Evolutionary conservation across 2,329 filamentous ascomycete genomes (phyloP), one percentile per base, ranked within the genome.

Genomic region (Cytospora leucostoma): DNA sequence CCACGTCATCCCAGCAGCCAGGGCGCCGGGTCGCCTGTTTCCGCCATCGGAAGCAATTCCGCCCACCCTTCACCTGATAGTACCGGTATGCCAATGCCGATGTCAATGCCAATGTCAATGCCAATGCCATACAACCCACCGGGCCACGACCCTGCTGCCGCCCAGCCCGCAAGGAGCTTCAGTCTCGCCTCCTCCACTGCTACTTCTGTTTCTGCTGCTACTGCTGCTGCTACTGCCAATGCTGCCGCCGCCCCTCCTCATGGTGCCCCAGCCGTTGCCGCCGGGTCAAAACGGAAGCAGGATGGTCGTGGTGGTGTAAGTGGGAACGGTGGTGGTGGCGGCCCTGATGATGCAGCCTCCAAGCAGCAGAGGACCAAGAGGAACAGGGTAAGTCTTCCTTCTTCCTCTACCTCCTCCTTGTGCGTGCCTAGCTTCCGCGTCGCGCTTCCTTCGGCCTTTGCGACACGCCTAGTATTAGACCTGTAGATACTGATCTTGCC

Each of bases 281-380:
- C 54, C 38, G 60, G 54, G 50, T 56, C 65, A 35, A 78, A 78
- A 70, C 71, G 75, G 40, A 76, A 75, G 72, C 75, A 74, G 17
- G 71, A 77, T 11, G 78, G 79, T 27, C 2, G 27, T 27, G 27
- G 27, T 27, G 27, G 27, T 27, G 27, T 27, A 27, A 27, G 27
- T 27, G 27, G 27, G 4, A 27, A 27, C 4, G 27, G 27, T 27
- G 27, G 27, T 27, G 27, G 27, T 19, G 27, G 37, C 2, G 32
- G 33, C 19, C 33, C 44, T 44, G 80, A 81, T 47, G 78, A 75
- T 15, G 68, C 67, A 19, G 65, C 68, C 15, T 69, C 73, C 19
- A 84, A 81, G 72, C 81, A 83, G 74, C 84, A 84, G 73, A 76
- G 84, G 68, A 86, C 82, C 72, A 87, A 87, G 72, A 80, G 84